Evolutionary conservation across 257 asterid species (phyloP).

Genomic region (Solanum piurae): DNA sequence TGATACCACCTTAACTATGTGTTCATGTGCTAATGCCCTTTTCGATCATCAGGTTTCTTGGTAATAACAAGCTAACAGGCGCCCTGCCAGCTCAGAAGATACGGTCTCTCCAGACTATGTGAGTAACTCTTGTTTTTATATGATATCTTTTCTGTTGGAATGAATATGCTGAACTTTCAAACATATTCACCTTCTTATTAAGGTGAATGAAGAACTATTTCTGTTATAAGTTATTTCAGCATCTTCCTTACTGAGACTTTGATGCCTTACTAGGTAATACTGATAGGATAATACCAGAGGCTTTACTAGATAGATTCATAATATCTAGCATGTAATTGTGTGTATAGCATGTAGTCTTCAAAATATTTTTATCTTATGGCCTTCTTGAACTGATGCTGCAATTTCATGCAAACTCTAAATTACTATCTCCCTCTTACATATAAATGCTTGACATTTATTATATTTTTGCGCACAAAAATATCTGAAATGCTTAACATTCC

Average conservation of each 20-base stretch:
- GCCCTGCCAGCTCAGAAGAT: slow-evolving; percentile 39
- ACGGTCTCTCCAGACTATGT: slow-evolving; percentile 42
- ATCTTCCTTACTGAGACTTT: background rate
- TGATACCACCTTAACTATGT: background rate
- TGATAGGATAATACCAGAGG: background rate
- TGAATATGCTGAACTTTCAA: background rate
- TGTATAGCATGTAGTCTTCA: background rate
- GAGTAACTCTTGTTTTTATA: slow-evolving; percentile 7
- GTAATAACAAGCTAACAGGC: slow-evolving; percentile 60
- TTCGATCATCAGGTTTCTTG: slow-evolving; percentile 59
- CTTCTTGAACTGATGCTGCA: background rate
- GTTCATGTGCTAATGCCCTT: background rate
- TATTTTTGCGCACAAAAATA: background rate
- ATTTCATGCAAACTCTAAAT: background rate
- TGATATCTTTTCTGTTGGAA: background rate
- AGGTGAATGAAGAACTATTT: background rate
- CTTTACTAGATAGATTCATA: background rate
- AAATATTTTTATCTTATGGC: background rate
- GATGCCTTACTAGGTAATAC: background rate
- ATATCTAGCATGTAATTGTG: background rate
- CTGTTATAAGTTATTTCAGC: background rate
- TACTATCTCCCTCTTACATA: background rate
- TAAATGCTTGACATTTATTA: background rate
- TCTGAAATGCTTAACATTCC: background rate
- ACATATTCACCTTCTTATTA: background rate